Base-by-base conservation (phyloP, 2,329 filamentous ascomycete genomes). In the Colletotrichum spaethianum region DNA sequence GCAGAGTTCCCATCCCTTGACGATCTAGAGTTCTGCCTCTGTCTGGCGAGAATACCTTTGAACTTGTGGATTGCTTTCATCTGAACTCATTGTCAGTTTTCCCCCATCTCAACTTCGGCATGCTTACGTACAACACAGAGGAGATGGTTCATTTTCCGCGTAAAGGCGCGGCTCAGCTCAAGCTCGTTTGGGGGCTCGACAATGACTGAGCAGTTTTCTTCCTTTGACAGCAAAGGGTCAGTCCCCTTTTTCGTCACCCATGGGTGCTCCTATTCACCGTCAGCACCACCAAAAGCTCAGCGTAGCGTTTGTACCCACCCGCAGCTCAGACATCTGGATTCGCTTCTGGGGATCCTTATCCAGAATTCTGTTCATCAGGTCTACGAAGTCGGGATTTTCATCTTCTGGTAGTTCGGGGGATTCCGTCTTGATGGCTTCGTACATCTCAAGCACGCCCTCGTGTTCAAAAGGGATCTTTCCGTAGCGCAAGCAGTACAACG, bases 21-120 rank as follows among this genome's bases (percentile, higher is more conserved):
- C 26, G 69, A 52, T 73, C 67, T 53, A 73, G 59, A 23, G 59
- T 63, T 44, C 67, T 63, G 38, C 61, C 71, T 72, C 26, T 75
- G 78, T 36, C 75, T 79, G 1, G 75, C 77, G n/a, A 96, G 83
- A 11, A 97, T 86, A 62, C 89, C 85, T 80, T 97, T 98, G 86
- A 98, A 98, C 70, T 93, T 93, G 74, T 93, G 92, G 50, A 97
- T 96, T 4, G 95, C 96, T 89, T 94, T 96, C 86, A 98, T 93
- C 92, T 94, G 74, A 38, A 42, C 23, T 42, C 16, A 18, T 28
- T 75, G 70, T 60, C 31, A 63, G n/a, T 68, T 36, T 40, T 28
- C n/a, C 23, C 28, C 28, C n/a, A 20, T 59, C n/a, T 26, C 50
- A 31, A 38, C n/a, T 28, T 11, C 26, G 31, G 44, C 52, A 42